Percentiles rank a stretch among this genome's conserved stretches.
Conservation (phyloP, 305 asterid genomes). For the Striga hermonthica region DNA sequence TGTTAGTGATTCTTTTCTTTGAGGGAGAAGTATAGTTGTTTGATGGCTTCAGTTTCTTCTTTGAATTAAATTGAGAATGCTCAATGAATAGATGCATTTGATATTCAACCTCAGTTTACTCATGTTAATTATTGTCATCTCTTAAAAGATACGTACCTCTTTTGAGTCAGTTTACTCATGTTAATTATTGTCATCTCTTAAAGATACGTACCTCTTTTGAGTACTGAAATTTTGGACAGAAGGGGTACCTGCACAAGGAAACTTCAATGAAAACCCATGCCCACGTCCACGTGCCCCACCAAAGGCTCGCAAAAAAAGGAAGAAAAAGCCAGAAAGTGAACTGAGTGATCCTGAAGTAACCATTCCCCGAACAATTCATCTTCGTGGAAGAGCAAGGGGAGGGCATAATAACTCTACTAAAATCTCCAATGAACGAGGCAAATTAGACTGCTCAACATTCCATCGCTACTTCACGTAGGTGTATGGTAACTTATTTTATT, state of each 20-base stretch:
- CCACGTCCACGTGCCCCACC: constrained; percentile 16
- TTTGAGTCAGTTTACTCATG: not conserved
- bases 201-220: not conserved
- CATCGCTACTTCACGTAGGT: constrained; percentile 41
- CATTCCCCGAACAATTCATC: constrained; percentile 25
- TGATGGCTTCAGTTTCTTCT: no score
- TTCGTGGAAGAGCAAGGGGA: constrained; percentile 39
- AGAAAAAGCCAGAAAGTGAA: constrained; percentile 26
- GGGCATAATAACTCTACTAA: constrained; percentile 9
- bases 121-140: not conserved
- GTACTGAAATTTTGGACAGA: not conserved
- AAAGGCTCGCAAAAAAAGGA: constrained; percentile 34
- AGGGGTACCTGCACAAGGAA: constrained; percentile 30
- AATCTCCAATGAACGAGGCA: constrained; percentile 32
- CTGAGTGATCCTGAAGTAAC: constrained; percentile 28
- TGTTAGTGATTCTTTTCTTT: no score
- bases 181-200: not conserved
- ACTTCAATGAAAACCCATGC: constrained; percentile 13
- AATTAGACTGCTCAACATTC: constrained; percentile 42
- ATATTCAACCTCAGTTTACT: no score
- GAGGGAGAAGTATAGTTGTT: no score
- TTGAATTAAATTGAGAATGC: no score
- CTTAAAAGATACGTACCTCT: not conserved
- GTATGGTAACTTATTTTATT: constrained; percentile 1
- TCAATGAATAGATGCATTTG: no score